A percentile compares a stretch with the other conserved stretches of the same genome.
These are phyloP conservation scores for Aspergillus sp. DNA, from an alignment of 2,329 filamentous ascomycete genomes.

Conservation along the genomic window DNA sequence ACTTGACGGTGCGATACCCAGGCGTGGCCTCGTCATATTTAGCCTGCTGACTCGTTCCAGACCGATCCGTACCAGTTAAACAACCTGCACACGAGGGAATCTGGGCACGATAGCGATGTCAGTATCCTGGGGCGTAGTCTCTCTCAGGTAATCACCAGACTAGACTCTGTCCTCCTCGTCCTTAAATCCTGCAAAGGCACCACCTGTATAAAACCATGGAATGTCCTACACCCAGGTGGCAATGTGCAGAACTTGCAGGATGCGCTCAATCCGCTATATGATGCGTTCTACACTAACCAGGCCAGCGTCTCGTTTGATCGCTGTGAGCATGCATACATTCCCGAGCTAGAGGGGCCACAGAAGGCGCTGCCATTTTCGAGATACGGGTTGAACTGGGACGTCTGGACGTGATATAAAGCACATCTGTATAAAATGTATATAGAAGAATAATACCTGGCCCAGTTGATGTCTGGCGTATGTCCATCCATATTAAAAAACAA, in stretches of 20 bases:
- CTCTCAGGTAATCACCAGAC: conserved; percentile 19
- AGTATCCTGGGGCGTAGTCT: not conserved
- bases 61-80: conserved; percentile 38
- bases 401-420: not conserved
- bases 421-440: too few species aligned
- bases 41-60: conserved; percentile 14
- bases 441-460: too few species aligned
- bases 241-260: conserved; percentile 31
- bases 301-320: conserved; percentile 33
- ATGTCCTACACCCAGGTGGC: conserved; percentile 33
- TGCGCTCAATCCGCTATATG: conserved; percentile 30
- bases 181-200: conserved; percentile 40
- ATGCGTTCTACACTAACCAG: conserved; percentile 35
- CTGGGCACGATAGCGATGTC: not conserved
- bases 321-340: conserved; percentile 38
- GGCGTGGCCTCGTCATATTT: not conserved
- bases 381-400: conserved; percentile 21
- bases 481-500: too few species aligned
- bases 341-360: conserved; percentile 38
- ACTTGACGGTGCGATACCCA: conserved; percentile 22
- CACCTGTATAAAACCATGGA: conserved; percentile 40
- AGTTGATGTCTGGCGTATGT: too few species aligned
- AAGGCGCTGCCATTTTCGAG: conserved; percentile 7
- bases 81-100: conserved; percentile 27
- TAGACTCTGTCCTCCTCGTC: conserved; percentile 41